A percentile compares a stretch with the other conserved stretches of the same genome.
phyloP scores from a whole-genome alignment of 148 eudicot species.

The Rhododendron molle region DNA sequence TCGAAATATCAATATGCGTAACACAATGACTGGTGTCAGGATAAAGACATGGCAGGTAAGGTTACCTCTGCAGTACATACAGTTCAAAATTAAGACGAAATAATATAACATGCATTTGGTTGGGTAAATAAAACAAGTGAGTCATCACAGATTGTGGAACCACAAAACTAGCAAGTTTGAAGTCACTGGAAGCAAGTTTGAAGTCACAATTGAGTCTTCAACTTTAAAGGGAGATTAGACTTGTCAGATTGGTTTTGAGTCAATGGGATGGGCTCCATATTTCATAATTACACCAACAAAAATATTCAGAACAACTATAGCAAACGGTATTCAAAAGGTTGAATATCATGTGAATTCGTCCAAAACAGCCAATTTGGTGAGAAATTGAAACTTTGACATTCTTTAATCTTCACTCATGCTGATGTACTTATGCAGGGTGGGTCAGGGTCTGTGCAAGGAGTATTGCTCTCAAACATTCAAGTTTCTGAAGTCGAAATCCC shows the following conservation, averaged over 20 bases:
- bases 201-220: background rate
- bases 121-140: background rate
- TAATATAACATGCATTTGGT: background rate
- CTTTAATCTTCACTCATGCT: background rate
- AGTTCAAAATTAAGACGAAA: background rate
- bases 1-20: conserved; percentile 57
- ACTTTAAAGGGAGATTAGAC: background rate
- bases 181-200: background rate
- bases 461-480: conserved; percentile 77
- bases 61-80: background rate
- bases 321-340: background rate
- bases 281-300: background rate
- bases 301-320: background rate
- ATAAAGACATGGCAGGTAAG: conserved; percentile 99
- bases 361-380: background rate
- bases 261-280: background rate
- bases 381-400: background rate
- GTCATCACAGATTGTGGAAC: background rate
- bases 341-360: background rate
- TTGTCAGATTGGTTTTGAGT: background rate
- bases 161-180: background rate
- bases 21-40: conserved; percentile 89
- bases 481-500: conserved; percentile 81
- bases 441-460: conserved; percentile 76
- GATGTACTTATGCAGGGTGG: conserved; percentile 58